These are phyloP conservation scores for Angophora floribunda DNA, from an alignment of 345 rosid species.

Conservation along the genomic window DNA sequence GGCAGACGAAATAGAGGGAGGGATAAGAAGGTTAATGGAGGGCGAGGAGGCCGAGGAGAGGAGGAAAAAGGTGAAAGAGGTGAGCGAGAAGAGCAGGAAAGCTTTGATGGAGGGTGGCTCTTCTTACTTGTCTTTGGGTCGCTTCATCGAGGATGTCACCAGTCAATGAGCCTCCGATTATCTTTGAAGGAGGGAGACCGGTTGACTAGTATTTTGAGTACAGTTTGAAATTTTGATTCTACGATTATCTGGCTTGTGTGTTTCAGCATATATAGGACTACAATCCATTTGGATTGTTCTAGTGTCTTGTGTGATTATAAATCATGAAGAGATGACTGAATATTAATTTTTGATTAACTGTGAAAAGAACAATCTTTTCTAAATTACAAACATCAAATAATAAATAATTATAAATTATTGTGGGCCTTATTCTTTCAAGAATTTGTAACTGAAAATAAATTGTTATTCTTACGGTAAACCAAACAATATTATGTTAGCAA, in stretches of 20 bases:
- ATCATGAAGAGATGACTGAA: too few species aligned
- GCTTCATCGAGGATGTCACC: conserved; percentile 17
- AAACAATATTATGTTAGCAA: too few species aligned
- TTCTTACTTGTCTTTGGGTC: conserved; percentile 11
- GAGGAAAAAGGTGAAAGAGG: conserved; percentile 21
- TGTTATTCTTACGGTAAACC: too few species aligned
- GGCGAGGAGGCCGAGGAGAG: neutral
- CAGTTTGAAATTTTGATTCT: neutral
- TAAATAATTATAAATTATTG: too few species aligned
- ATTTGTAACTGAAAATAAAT: too few species aligned
- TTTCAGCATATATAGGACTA: neutral
- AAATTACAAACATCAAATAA: too few species aligned
- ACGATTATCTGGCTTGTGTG: neutral
- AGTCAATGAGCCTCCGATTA: neutral
- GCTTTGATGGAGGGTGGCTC: conserved; percentile 41
- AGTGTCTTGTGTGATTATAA: neutral
- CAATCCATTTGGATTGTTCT: neutral
- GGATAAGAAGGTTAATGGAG: conserved; percentile 34
- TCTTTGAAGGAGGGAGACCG: too few species aligned
- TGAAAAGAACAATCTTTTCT: too few species aligned
- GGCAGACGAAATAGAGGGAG: conserved; percentile 27
- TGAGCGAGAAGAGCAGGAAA: conserved; percentile 13
- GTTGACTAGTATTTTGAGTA: neutral
- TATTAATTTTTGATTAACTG: too few species aligned
- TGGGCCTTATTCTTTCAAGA: too few species aligned